Percentiles rank a stretch among this genome's conserved stretches.
These are phyloP conservation scores for Aspergillus affinis DNA, from an alignment of 495 filamentous ascomycete genomes.

Conservation along the genomic window DNA sequence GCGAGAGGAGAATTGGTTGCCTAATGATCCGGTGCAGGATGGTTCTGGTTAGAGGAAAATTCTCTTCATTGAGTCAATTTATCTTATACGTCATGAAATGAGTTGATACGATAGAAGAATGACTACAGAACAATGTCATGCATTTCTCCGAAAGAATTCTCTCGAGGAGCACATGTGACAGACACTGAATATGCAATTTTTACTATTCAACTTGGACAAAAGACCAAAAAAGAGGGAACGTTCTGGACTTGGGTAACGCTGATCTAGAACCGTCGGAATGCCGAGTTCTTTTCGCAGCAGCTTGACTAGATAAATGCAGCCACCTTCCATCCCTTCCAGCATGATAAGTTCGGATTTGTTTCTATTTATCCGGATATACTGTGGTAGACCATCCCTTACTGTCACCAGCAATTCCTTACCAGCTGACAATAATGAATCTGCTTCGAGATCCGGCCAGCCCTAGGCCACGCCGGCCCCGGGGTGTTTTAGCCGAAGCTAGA, in stretches of 20 bases:
- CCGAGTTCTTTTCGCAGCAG: neutral
- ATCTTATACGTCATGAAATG: too few relatives aligned
- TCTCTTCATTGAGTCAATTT: too few relatives aligned
- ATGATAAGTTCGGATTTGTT: neutral
- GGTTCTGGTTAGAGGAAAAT: neutral
- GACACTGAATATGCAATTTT: too few relatives aligned
- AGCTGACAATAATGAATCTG: neutral
- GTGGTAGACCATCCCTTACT: neutral
- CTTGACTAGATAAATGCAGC: neutral
- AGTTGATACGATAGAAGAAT: neutral
- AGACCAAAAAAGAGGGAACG: neutral
- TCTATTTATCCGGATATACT: too few relatives aligned
- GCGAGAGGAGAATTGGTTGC: neutral
- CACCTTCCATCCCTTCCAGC: neutral
- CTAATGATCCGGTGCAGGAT: neutral
- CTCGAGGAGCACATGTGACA: too few relatives aligned
- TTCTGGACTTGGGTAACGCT: neutral
- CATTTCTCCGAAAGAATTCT: neutral
- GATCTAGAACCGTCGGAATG: neutral
- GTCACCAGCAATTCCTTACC: neutral
- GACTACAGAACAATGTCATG: neutral
- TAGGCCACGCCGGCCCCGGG: too few relatives aligned
- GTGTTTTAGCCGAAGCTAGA: neutral
- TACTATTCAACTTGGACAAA: too few relatives aligned
- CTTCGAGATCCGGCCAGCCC: neutral